Percentiles rank a stretch among this genome's conserved stretches.
phyloP scores from a whole-genome alignment of 192 early-diverging fungal species.

The Radiomyces spectabilis region DNA sequence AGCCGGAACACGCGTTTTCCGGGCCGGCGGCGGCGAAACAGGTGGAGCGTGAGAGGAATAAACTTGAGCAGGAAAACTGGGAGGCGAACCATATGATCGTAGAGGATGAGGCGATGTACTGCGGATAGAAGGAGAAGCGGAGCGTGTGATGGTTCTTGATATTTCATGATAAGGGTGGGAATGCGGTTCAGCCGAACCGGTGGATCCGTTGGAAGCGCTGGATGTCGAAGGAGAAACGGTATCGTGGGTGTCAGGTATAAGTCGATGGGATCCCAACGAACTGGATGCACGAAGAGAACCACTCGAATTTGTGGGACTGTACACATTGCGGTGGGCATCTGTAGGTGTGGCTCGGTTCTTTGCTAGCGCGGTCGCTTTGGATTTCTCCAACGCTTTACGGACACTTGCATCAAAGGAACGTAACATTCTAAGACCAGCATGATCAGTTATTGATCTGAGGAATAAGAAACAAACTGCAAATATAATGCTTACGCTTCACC shows the following conservation, averaged over 20 bases:
- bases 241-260: neutral
- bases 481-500: conserved; percentile 29
- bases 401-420: neutral
- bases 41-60: neutral
- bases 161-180: neutral
- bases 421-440: neutral
- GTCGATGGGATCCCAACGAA: conserved; percentile 1
- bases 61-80: neutral
- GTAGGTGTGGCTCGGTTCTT: neutral
- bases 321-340: too few species aligned
- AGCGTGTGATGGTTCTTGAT: neutral
- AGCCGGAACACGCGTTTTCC: conserved; percentile 14
- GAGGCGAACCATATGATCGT: neutral
- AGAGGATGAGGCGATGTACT: neutral
- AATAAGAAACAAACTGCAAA: neutral
- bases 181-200: neutral
- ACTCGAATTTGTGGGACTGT: conserved; percentile 2
- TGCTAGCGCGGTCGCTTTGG: conserved; percentile 3
- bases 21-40: neutral
- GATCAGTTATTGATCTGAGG: neutral
- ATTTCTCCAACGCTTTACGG: conserved; percentile 11
- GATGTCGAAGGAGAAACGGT: conserved; percentile 9
- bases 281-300: conserved; percentile 6
- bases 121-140: neutral
- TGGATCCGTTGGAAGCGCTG: conserved; percentile 3